Evolutionary conservation across 1,284 basidiomycete genomes (phyloP).

Genomic region (Rhodotorula sp.): DNA sequence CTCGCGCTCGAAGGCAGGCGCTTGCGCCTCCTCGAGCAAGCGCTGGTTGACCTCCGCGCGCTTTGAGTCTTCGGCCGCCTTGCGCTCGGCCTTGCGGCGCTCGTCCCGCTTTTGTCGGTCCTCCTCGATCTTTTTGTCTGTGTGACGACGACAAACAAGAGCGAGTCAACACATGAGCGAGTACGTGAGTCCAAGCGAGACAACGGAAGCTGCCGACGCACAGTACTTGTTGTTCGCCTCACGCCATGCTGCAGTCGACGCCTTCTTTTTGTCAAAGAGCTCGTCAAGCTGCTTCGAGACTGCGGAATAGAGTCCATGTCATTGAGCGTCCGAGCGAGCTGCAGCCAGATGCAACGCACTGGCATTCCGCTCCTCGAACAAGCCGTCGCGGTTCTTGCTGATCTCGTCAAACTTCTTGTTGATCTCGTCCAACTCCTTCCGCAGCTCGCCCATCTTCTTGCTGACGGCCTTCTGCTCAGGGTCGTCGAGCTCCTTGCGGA

Average conservation of each 20-base stretch:
- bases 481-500: constrained; percentile 82
- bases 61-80: constrained; percentile 77
- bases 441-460: constrained; percentile 78
- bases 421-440: constrained; percentile 79
- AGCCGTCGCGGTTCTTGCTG: constrained; percentile 74
- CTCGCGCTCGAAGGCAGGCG: constrained; percentile 86
- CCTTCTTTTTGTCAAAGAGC: constrained; percentile 76
- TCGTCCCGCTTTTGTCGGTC: constrained; percentile 82
- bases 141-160: too few relatives aligned
- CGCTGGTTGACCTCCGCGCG: constrained; percentile 75
- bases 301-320: constrained; percentile 47
- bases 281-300: constrained; percentile 54
- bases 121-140: constrained; percentile 48
- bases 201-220: constrained; percentile 6
- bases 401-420: constrained; percentile 84
- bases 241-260: constrained; percentile 66
- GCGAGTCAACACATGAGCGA: not conserved
- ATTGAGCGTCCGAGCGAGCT: constrained; percentile 45
- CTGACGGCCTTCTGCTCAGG: constrained; percentile 81
- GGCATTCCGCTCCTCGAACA: constrained; percentile 81
- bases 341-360: constrained; percentile 54
- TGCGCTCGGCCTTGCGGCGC: constrained; percentile 72
- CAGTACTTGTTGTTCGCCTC: constrained; percentile 69
- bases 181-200: not conserved
- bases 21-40: constrained; percentile 83